A percentile compares a stretch with the other conserved stretches of the same genome.
phyloP scores from a whole-genome alignment of 2,329 filamentous ascomycete species.

The Ophiognomonia clavigignenti-juglandacearum region DNA sequence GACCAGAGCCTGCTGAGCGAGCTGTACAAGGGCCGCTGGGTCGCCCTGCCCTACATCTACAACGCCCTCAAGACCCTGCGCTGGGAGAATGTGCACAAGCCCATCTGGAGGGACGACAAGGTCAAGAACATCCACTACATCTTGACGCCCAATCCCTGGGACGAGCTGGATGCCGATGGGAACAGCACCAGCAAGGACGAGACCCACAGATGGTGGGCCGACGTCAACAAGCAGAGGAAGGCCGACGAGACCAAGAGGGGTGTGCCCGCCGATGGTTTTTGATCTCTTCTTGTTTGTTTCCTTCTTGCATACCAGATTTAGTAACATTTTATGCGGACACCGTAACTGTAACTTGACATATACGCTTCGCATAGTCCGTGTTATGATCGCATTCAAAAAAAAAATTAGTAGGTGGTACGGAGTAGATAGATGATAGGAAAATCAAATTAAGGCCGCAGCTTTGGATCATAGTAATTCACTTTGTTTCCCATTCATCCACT shows the following conservation, averaged over 20 bases:
- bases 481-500: not conserved
- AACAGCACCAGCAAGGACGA: conserved; percentile 40
- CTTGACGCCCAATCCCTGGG: conserved; percentile 57
- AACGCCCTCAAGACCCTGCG: conserved; percentile 60
- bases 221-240: conserved; percentile 40
- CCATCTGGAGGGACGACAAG: conserved; percentile 52
- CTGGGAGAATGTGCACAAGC: conserved; percentile 45
- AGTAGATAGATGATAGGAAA: no score
- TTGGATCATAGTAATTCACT: not conserved
- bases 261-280: conserved; percentile 31
- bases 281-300: not conserved
- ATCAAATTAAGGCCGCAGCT: no score
- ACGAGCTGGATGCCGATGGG: conserved; percentile 41
- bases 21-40: conserved; percentile 52
- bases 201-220: conserved; percentile 53
- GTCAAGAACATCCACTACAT: conserved; percentile 62
- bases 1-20: conserved; percentile 56
- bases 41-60: conserved; percentile 54
- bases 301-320: not conserved
- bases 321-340: no score
- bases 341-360: no score
- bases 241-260: conserved; percentile 33
- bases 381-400: no score
- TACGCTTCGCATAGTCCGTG: no score
- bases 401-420: no score